These are phyloP conservation scores for Blastobotrys malaysiensis DNA, from an alignment of 1,139 yeast species.

Conservation along the genomic window DNA sequence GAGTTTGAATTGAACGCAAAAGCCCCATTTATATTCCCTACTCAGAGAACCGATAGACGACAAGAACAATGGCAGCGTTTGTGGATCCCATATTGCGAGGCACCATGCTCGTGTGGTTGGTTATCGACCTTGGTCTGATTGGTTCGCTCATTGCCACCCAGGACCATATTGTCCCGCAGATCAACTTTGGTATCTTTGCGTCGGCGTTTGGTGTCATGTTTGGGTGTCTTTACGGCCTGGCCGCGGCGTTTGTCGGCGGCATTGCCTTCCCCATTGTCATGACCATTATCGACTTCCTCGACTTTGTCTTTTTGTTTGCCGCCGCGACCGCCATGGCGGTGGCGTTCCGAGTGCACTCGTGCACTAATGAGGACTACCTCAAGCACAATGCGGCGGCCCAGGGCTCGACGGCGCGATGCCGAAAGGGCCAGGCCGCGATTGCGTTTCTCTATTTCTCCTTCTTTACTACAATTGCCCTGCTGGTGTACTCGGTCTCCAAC, in stretches of 20 bases:
- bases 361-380: conserved; percentile 62
- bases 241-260: conserved; percentile 71
- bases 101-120: conserved; percentile 67
- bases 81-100: conserved; percentile 73
- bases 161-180: conserved; percentile 62
- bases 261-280: conserved; percentile 84
- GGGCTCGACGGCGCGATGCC: conserved; percentile 78
- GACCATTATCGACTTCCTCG: conserved; percentile 73
- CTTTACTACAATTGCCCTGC: conserved; percentile 66
- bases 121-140: conserved; percentile 75
- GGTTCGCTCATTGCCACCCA: conserved; percentile 73
- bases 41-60: too few species aligned
- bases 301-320: conserved; percentile 86
- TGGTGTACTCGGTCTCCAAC: conserved; percentile 54
- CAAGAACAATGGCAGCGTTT: conserved; percentile 42
- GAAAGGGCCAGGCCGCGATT: conserved; percentile 87
- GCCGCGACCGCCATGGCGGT: conserved; percentile 95
- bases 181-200: conserved; percentile 80
- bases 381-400: conserved; percentile 62
- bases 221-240: conserved; percentile 71
- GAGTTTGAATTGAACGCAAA: background rate
- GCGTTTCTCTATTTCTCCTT: conserved; percentile 89
- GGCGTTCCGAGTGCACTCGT: conserved; percentile 79
- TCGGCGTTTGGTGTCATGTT: conserved; percentile 80
- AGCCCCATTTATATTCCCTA: too few species aligned